Evolutionary conservation across 352 stramenopile genomes (phyloP).

Genomic region (Phytophthora megakarya): DNA sequence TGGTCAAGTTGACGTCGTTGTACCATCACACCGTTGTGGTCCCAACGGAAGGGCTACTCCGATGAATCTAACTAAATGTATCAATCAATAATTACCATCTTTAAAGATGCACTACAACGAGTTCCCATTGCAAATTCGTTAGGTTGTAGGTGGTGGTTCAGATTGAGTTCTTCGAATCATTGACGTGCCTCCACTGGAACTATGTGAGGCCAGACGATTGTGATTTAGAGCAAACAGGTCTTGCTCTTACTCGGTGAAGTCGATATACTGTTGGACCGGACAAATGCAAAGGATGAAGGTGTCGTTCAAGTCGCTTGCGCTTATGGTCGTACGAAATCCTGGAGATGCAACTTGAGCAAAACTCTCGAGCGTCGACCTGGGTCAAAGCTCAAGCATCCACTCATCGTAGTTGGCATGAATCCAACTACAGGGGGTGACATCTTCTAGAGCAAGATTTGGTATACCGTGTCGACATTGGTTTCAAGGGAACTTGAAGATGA

Average conservation of each 20-base stretch:
- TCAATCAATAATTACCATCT: neutral
- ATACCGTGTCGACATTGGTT: neutral
- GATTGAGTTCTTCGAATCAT: too few species aligned
- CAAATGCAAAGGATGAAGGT: neutral
- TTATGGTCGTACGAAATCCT: slow-evolving; percentile 9
- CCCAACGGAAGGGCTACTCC: neutral
- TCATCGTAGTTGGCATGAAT: slow-evolving; percentile 13
- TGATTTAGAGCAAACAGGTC: too few species aligned
- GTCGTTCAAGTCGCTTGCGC: slow-evolving; percentile 10
- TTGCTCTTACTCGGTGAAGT: too few species aligned
- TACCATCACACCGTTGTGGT: neutral
- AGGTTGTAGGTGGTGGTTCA: too few species aligned
- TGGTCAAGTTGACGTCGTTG: neutral
- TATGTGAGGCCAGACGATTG: too few species aligned
- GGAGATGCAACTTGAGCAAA: neutral
- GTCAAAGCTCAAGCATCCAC: neutral
- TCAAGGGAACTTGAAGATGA: too few species aligned
- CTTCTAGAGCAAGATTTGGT: slow-evolving; percentile 8
- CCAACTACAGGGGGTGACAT: neutral
- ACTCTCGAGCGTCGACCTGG: neutral
- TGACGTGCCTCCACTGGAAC: neutral
- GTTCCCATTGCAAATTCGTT: too few species aligned
- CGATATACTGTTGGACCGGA: slow-evolving; percentile 6
- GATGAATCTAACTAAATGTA: neutral
- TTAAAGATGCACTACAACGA: too few species aligned